Percentiles rank a stretch among this genome's conserved stretches.
Evolutionary conservation across 495 filamentous ascomycete genomes (phyloP).

Genomic region (Neurospora africana): DNA sequence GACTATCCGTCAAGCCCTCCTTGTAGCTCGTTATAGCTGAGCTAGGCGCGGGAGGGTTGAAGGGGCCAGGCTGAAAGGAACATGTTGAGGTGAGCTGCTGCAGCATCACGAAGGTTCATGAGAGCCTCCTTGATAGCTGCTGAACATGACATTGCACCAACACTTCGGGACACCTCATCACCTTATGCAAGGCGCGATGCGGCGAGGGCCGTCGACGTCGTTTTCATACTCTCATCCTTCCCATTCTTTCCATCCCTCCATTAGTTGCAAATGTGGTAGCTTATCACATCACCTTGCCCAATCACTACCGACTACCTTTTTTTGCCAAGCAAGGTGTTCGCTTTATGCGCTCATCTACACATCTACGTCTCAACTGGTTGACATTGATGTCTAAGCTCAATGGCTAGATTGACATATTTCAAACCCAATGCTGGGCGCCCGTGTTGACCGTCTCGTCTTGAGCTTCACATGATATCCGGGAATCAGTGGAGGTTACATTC

Average conservation of each 20-base stretch:
- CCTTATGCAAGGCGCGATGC: background rate
- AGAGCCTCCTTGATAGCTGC: background rate
- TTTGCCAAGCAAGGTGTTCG: background rate
- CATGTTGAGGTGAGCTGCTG: background rate
- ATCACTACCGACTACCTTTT: background rate
- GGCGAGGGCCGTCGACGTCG: background rate
- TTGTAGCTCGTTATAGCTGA: background rate
- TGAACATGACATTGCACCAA: background rate
- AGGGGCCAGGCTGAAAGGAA: background rate
- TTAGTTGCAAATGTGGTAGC: background rate
- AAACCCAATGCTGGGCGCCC: slow-evolving; percentile 41
- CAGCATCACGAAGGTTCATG: background rate
- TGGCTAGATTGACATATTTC: slow-evolving; percentile 27
- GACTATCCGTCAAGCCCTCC: background rate
- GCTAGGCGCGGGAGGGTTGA: background rate
- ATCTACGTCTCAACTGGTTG: slow-evolving; percentile 11
- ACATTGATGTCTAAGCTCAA: slow-evolving; percentile 30
- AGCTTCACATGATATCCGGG: slow-evolving; percentile 31
- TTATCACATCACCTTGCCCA: background rate
- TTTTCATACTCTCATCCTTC: background rate
- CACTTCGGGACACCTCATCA: background rate
- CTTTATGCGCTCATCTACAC: background rate
- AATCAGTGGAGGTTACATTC: slow-evolving; percentile 42
- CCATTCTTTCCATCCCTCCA: background rate
- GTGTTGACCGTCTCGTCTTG: slow-evolving; percentile 37